Percentiles rank a stretch among this genome's conserved stretches.
Evolutionary conservation across 1,284 basidiomycete genomes (phyloP).

Genomic region (Inonotus hispidus): DNA sequence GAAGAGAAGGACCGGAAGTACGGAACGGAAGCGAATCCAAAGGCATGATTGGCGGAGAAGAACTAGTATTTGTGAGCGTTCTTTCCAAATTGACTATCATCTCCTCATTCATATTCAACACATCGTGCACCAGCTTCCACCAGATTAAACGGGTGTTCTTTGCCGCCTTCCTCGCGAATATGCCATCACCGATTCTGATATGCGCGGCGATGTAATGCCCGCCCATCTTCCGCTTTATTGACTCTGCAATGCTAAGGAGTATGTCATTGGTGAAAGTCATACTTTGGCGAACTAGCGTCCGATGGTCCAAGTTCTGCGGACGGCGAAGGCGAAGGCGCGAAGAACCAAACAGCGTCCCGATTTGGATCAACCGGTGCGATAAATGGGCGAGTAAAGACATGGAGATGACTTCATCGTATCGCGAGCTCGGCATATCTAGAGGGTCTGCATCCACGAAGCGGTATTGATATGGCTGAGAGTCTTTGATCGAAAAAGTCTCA

Average conservation of each 20-base stretch:
- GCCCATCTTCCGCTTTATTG: slow-evolving; percentile 42
- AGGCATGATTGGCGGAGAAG: slow-evolving; percentile 8
- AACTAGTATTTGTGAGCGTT: slow-evolving; percentile 18
- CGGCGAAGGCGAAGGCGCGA: slow-evolving; percentile 51
- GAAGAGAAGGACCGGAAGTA: slow-evolving; percentile 23
- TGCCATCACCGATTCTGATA: slow-evolving; percentile 60
- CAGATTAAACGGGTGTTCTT: slow-evolving; percentile 44
- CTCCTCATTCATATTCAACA: slow-evolving; percentile 35
- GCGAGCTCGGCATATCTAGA: slow-evolving; percentile 29
- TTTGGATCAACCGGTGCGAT: slow-evolving; percentile 45
- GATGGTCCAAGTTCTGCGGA: slow-evolving; percentile 34
- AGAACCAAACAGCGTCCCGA: slow-evolving; percentile 68
- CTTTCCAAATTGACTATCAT: slow-evolving; percentile 38
- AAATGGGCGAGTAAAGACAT: slow-evolving; percentile 37
- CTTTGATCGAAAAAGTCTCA: slow-evolving; percentile 46
- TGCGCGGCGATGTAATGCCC: slow-evolving; percentile 57
- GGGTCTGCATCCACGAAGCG: slow-evolving; percentile 54
- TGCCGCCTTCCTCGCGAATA: slow-evolving; percentile 42
- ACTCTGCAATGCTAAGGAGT: slow-evolving; percentile 37
- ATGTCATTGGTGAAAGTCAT: slow-evolving; percentile 50
- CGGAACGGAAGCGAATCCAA: slow-evolving; percentile 23
- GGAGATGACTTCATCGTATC: slow-evolving; percentile 41
- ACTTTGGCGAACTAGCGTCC: slow-evolving; percentile 39
- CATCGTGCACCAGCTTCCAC: slow-evolving; percentile 48
- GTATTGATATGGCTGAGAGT: slow-evolving; percentile 55